phyloP scores from a whole-genome alignment of 108 stramenopile genomes.

The Skeletonema marinoi region DNA sequence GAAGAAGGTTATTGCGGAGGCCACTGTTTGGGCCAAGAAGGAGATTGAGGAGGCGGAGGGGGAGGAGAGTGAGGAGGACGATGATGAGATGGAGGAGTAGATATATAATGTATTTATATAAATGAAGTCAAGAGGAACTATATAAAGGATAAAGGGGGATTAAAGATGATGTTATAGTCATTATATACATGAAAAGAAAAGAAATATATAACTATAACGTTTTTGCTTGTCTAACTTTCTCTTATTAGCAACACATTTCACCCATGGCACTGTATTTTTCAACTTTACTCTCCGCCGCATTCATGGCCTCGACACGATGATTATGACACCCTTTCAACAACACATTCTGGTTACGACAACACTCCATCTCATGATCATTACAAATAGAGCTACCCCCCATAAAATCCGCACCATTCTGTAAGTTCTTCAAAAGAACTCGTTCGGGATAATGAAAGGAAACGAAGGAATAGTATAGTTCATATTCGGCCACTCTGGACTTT shows the following conservation, averaged over 20 bases:
- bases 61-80: slow-evolving; percentile 82
- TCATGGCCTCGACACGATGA: slow-evolving; percentile 20
- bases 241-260: slow-evolving; percentile 23
- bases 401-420: slow-evolving; percentile 11
- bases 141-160: background rate
- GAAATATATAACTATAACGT: no score
- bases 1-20: slow-evolving; percentile 71
- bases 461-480: slow-evolving; percentile 36
- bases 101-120: background rate
- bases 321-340: slow-evolving; percentile 46
- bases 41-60: slow-evolving; percentile 90
- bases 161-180: background rate
- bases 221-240: background rate
- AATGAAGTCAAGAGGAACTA: background rate
- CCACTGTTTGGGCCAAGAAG: slow-evolving; percentile 87
- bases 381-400: slow-evolving; percentile 26
- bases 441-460: slow-evolving; percentile 18
- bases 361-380: slow-evolving; percentile 28
- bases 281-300: background rate
- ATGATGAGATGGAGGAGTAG: slow-evolving; percentile 80
- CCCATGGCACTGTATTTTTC: background rate
- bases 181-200: background rate
- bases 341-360: slow-evolving; percentile 25
- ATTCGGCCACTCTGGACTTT: slow-evolving; percentile 25
- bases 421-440: slow-evolving; percentile 16